Evolutionary conservation across 768 basidiomycete genomes (phyloP).

Genomic region (Floccularia luteovirens): DNA sequence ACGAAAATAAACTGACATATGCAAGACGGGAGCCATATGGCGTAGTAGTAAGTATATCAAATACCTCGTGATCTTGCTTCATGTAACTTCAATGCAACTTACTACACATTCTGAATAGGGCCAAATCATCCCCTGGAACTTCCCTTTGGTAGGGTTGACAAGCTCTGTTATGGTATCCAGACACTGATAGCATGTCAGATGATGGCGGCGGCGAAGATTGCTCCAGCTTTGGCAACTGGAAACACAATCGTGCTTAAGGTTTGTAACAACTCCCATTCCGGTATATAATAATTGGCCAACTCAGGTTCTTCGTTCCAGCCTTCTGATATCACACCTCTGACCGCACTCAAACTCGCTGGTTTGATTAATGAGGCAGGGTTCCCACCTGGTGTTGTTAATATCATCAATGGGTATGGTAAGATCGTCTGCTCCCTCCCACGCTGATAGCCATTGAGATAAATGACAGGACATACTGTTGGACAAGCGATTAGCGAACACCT

Average conservation of each 20-base stretch:
- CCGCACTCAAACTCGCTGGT: slow-evolving; percentile 48
- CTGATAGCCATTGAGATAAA: too few species aligned
- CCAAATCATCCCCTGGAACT: slow-evolving; percentile 59
- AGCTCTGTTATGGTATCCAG: slow-evolving; percentile 2
- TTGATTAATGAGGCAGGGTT: slow-evolving; percentile 70
- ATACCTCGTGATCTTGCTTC: too few species aligned
- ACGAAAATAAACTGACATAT: slow-evolving; percentile 51
- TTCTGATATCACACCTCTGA: slow-evolving; percentile 72
- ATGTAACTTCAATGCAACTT: too few species aligned
- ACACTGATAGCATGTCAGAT: slow-evolving; percentile 13
- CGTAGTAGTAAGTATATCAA: slow-evolving; percentile 23
- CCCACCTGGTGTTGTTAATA: slow-evolving; percentile 74
- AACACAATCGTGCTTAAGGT: slow-evolving; percentile 69
- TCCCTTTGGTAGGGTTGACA: slow-evolving; percentile 16
- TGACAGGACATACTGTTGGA: slow-evolving; percentile 41
- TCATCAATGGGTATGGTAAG: slow-evolving; percentile 68
- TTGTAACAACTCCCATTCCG: neutral
- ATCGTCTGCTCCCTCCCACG: too few species aligned
- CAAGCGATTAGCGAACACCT: slow-evolving; percentile 59
- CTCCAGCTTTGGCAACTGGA: slow-evolving; percentile 77
- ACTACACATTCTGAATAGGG: slow-evolving; percentile 30
- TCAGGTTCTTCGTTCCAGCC: slow-evolving; percentile 29
- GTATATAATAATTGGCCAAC: too few species aligned
- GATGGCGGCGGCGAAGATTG: slow-evolving; percentile 74
- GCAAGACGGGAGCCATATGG: slow-evolving; percentile 64